phyloP scores from a whole-genome alignment of 768 basidiomycete genomes.

The Pholiota microspora region DNA sequence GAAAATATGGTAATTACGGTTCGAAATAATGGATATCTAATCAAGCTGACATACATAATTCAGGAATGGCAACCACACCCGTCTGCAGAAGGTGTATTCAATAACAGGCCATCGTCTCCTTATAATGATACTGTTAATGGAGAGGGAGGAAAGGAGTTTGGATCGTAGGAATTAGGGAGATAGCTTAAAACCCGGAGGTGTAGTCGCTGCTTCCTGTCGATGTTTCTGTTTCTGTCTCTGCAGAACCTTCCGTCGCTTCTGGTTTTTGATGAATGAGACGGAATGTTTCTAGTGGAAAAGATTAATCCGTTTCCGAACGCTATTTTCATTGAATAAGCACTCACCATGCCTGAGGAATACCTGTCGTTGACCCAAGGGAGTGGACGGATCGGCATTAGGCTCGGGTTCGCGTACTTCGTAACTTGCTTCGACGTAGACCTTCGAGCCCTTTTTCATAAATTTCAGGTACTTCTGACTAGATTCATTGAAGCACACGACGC shows the following conservation, averaged over 20 bases:
- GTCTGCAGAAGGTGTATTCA: slow-evolving; percentile 23
- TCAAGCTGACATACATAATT: slow-evolving; percentile 10
- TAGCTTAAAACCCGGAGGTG: neutral
- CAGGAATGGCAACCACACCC: slow-evolving; percentile 36
- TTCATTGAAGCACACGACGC: slow-evolving; percentile 71
- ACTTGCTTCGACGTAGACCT: slow-evolving; percentile 78
- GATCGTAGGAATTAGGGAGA: neutral
- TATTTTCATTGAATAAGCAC: slow-evolving; percentile 14
- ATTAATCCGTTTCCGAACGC: neutral
- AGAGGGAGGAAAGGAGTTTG: slow-evolving; percentile 6
- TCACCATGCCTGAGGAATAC: slow-evolving; percentile 80
- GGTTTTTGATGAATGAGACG: slow-evolving; percentile 42
- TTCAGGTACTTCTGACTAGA: slow-evolving; percentile 60
- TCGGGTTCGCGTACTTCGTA: slow-evolving; percentile 78
- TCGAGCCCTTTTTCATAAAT: slow-evolving; percentile 65
- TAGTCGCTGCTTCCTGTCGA: neutral
- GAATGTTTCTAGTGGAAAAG: slow-evolving; percentile 45
- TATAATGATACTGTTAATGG: slow-evolving; percentile 26
- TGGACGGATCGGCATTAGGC: slow-evolving; percentile 57
- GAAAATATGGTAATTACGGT: slow-evolving; percentile 17
- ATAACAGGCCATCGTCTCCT: slow-evolving; percentile 37
- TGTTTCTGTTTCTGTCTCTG: neutral
- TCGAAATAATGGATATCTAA: slow-evolving; percentile 1
- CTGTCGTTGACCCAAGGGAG: slow-evolving; percentile 74
- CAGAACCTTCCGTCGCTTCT: slow-evolving; percentile 5